These are phyloP conservation scores for Hypoxylon lienhwacheense DNA, from an alignment of 495 filamentous ascomycete genomes.

Conservation along the genomic window DNA sequence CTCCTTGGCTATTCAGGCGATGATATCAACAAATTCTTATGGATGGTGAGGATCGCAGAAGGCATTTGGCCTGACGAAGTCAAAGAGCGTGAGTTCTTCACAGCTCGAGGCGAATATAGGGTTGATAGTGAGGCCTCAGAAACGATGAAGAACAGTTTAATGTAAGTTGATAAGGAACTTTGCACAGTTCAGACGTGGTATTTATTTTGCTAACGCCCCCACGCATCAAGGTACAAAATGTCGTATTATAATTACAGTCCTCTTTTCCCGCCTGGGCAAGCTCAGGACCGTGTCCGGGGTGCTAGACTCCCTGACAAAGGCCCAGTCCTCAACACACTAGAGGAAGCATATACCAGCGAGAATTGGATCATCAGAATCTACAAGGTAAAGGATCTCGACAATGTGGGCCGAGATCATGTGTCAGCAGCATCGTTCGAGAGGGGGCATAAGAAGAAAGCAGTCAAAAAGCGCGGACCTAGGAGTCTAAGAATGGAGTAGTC, in stretches of 20 bases:
- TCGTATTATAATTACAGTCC: constrained; percentile 97
- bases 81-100: constrained; percentile 97
- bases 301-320: constrained; percentile 79
- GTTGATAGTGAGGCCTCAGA: constrained; percentile 94
- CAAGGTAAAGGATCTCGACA: constrained; percentile 99
- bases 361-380: constrained; percentile 99
- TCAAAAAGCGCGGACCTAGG: constrained; percentile 76
- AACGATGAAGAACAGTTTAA: constrained; percentile 98
- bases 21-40: constrained; percentile 99
- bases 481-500: constrained; percentile 80
- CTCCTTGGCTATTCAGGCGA: constrained; percentile 98
- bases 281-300: constrained; percentile 85
- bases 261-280: constrained; percentile 91
- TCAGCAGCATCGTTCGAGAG: constrained; percentile 85
- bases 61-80: constrained; percentile 99
- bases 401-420: constrained; percentile 86
- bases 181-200: background rate
- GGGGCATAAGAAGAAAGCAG: constrained; percentile 85
- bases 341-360: constrained; percentile 98
- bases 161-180: too few relatives aligned
- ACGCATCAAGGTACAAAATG: constrained; percentile 90
- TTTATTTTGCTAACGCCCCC: background rate
- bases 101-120: constrained; percentile 89
- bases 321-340: constrained; percentile 82
- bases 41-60: constrained; percentile 99